Conservation (phyloP, 1,139 yeast genomes). For the Suhomyces chickasaworum region DNA sequence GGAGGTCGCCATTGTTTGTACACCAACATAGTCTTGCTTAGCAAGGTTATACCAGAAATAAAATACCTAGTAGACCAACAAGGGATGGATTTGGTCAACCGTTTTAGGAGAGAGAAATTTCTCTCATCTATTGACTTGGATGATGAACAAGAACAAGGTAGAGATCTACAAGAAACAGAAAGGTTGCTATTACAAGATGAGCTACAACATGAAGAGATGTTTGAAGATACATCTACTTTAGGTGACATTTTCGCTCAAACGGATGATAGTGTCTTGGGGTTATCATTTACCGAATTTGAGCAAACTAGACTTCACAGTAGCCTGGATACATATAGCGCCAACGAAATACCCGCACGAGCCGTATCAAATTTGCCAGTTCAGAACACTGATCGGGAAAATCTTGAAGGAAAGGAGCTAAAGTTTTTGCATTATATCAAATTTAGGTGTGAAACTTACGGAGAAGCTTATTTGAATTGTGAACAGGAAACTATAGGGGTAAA, state of each 20-base stretch:
- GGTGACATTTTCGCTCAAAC: constrained; percentile 1
- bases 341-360: constrained; percentile 2
- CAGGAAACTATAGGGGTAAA: not conserved
- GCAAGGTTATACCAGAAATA: not conserved
- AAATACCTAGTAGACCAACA: not conserved
- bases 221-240: not conserved
- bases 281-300: constrained; percentile 17
- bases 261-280: constrained; percentile 15
- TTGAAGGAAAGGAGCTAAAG: constrained; percentile 14
- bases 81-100: not conserved
- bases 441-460: constrained; percentile 5
- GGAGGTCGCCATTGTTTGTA: not conserved
- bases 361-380: not conserved
- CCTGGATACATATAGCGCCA: not conserved
- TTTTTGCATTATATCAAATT: constrained; percentile 18
- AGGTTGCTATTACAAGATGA: not conserved
- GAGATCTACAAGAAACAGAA: not conserved
- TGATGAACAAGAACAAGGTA: constrained; percentile 1
- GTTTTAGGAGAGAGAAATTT: not conserved
- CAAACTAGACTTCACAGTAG: constrained; percentile 8
- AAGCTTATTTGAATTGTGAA: not conserved
- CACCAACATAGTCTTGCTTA: not conserved
- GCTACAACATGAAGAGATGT: not conserved
- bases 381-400: not conserved
- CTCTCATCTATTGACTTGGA: not conserved